Conservation (phyloP, 2,329 filamentous ascomycete species). For the Hypoxylon sp. region DNA sequence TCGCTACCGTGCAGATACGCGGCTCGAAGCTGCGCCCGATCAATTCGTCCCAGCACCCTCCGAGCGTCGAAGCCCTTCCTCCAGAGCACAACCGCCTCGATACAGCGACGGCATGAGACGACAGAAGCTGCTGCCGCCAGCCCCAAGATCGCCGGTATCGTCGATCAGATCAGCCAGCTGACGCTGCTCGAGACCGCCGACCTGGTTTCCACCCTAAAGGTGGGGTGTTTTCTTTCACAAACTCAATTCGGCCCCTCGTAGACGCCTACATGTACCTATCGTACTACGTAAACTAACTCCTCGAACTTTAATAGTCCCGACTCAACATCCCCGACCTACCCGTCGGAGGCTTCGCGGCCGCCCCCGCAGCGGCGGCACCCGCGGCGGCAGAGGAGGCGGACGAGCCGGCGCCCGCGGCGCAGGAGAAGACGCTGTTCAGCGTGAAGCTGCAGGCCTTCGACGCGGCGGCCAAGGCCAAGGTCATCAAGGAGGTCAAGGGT, state of each 20-base stretch:
- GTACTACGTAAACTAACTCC: constrained; percentile 31
- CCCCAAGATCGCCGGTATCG: constrained; percentile 93
- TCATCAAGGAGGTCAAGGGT: constrained; percentile 99
- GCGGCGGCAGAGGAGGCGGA: constrained; percentile 81
- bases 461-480: constrained; percentile 89
- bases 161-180: constrained; percentile 98
- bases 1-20: constrained; percentile 69
- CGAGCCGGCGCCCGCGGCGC: constrained; percentile 84
- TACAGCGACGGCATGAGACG: constrained; percentile 83
- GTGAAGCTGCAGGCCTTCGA: constrained; percentile 94
- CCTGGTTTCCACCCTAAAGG: constrained; percentile 93
- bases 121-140: constrained; percentile 78
- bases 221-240: constrained; percentile 55
- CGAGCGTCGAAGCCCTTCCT: constrained; percentile 55
- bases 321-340: constrained; percentile 99
- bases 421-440: constrained; percentile 98
- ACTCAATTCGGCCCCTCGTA: background rate
- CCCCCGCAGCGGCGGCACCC: constrained; percentile 65
- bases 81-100: constrained; percentile 56
- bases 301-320: constrained; percentile 67
- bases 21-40: constrained; percentile 70
- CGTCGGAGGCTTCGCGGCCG: constrained; percentile 86
- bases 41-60: constrained; percentile 61
- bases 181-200: constrained; percentile 97
- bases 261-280: too few relatives aligned